phyloP scores from a whole-genome alignment of 805 yeast genomes.

The Barnettozyma siamensis region DNA sequence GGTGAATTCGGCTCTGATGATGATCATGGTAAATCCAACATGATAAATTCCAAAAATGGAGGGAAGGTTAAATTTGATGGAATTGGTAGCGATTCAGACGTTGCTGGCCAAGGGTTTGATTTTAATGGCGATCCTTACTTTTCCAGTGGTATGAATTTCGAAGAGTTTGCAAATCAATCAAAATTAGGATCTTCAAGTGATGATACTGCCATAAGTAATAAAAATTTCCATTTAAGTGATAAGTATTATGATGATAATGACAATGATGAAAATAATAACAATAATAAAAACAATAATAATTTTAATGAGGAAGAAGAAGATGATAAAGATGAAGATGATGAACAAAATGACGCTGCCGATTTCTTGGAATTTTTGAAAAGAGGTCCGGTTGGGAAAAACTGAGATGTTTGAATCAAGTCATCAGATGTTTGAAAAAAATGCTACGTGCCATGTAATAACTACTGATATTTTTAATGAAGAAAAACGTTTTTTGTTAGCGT shows the following conservation, averaged over 20 bases:
- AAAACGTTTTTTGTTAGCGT: no score
- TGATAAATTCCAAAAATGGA: no score
- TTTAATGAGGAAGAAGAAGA: background rate
- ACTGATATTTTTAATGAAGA: no score
- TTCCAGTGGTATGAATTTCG: background rate
- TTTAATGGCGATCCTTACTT: background rate
- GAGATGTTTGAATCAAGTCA: background rate
- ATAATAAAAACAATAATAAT: background rate
- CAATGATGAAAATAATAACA: no score
- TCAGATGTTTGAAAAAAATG: no score
- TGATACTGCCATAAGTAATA: background rate
- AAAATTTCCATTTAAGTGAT: background rate
- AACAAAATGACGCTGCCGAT: slow-evolving; percentile 3
- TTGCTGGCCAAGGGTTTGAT: background rate
- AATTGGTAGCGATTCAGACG: no score
- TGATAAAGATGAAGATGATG: background rate
- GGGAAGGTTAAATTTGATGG: background rate
- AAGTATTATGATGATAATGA: background rate
- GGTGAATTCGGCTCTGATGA: background rate
- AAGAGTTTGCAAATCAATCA: background rate
- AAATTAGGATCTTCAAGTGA: background rate
- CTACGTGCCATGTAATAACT: no score
- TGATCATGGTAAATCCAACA: no score
- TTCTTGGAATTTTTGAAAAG: slow-evolving; percentile 3
- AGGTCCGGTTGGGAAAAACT: slow-evolving; percentile 1